Base-by-base conservation (phyloP, 495 filamentous ascomycete genomes). In the Cenococcum geophilum region DNA sequence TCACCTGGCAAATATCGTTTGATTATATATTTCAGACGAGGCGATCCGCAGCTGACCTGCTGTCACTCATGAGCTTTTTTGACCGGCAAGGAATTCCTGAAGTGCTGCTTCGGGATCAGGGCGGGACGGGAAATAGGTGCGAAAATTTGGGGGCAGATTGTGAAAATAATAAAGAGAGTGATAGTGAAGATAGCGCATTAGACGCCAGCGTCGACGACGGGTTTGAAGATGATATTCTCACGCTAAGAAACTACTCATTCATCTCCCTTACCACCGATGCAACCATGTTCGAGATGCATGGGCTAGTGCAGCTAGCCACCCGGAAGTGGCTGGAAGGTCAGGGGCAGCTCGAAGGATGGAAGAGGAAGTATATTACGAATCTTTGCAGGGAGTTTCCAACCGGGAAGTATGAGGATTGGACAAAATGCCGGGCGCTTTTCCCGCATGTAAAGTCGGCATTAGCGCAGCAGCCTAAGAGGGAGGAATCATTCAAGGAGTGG, bases 1-100 rank as follows among this genome's bases (percentile, higher is more conserved):
- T 22, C 11, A 49, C 45, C 9, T 49, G 5, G 14, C 45, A 49
- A 22, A n/a, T 49, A 6, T 49, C 75, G 23, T 82, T 80, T 58
- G 71, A 79, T 10, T 47, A 77, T 58, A 74, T 81, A 21, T 69
- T 59, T 14, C 4, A 66, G 42, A 66, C 4, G n/a, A 63, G 18
- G 45, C 65, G 55, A 16, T 65, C 63, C 4, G 68, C 68, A 1
- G 59, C 66, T 23, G 36, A 62, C 21, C 58, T 71, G 14, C 40
- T 71, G n/a, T 66, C 66, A 11, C 58, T 68, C 1, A 71, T 71
- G 63, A 60, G 65, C 43, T 59, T 70, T 25, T 70, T 70, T 48
- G 57, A 70, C 32, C 58, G 63, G 16, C 59, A 66, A 32, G 60
- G 68, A 8, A 68, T 71, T 59, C 68, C 66, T 27, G 66, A 66